These are phyloP conservation scores for Boletellus ananas DNA, from an alignment of 768 basidiomycete species.

Conservation along the genomic window DNA sequence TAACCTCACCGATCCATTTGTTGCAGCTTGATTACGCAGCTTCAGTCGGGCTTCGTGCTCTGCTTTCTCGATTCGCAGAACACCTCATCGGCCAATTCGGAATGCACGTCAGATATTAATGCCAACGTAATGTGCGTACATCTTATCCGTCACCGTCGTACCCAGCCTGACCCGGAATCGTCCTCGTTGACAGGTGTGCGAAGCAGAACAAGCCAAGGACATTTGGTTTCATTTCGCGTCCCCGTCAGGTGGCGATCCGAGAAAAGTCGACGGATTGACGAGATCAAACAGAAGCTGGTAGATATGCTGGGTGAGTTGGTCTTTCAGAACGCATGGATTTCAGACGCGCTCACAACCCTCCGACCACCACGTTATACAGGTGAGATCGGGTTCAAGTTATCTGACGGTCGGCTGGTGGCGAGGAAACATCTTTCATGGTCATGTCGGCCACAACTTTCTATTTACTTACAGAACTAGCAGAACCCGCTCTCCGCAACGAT, in stretches of 20 bases:
- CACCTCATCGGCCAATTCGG: too few species aligned
- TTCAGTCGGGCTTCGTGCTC: too few species aligned
- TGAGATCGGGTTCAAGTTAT: slow-evolving; percentile 1
- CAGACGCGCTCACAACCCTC: too few species aligned
- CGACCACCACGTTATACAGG: not conserved
- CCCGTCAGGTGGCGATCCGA: not conserved
- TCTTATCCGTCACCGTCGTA: too few species aligned
- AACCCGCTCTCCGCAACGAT: too few species aligned
- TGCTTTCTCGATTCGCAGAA: too few species aligned
- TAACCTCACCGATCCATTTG: not conserved
- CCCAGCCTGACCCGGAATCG: not conserved
- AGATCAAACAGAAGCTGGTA: slow-evolving; percentile 2
- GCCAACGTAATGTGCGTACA: not conserved
- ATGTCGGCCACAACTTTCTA: slow-evolving; percentile 11
- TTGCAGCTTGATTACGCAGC: not conserved
- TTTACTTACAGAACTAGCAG: too few species aligned
- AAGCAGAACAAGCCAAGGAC: not conserved
- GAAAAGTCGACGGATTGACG: not conserved
- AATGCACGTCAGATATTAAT: not conserved
- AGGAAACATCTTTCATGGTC: not conserved
- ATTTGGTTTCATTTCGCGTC: not conserved
- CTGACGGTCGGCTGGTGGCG: not conserved
- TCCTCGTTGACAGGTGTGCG: not conserved
- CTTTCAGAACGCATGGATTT: too few species aligned
- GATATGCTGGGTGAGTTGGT: slow-evolving; percentile 9